Evolutionary conservation across 2,329 filamentous ascomycete species (phyloP).

Genomic region (Fusarium compactum): DNA sequence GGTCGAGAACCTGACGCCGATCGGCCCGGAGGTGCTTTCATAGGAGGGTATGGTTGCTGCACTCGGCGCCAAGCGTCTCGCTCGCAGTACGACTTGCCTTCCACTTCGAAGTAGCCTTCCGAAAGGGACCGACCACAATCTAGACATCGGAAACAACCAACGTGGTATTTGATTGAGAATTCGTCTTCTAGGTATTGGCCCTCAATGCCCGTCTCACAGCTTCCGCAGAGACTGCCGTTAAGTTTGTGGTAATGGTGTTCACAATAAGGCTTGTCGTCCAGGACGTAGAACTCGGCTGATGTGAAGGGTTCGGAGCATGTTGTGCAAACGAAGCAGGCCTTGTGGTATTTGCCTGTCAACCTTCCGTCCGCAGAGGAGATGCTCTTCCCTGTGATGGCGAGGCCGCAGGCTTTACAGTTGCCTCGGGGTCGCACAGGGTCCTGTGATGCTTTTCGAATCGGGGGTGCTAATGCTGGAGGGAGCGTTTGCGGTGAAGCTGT

Average conservation of each 20-base stretch:
- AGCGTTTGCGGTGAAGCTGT: slow-evolving; percentile 12
- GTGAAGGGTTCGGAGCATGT: slow-evolving; percentile 85
- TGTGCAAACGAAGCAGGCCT: slow-evolving; percentile 91
- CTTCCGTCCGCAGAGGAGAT: slow-evolving; percentile 94
- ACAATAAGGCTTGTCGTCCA: slow-evolving; percentile 88
- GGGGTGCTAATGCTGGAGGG: slow-evolving; percentile 28
- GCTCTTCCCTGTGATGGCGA: slow-evolving; percentile 87
- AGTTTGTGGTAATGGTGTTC: slow-evolving; percentile 91
- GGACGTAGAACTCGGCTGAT: slow-evolving; percentile 92
- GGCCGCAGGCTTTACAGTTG: slow-evolving; percentile 84
- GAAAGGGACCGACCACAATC: slow-evolving; percentile 80
- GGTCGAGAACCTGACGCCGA: slow-evolving; percentile 39
- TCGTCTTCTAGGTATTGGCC: slow-evolving; percentile 93
- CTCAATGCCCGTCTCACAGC: slow-evolving; percentile 88
- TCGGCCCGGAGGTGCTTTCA: slow-evolving; percentile 33
- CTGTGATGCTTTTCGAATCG: slow-evolving; percentile 53
- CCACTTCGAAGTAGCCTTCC: slow-evolving; percentile 92
- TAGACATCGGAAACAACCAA: slow-evolving; percentile 85
- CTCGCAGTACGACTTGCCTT: slow-evolving; percentile 85
- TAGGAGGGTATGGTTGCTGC: slow-evolving; percentile 49
- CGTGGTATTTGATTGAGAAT: slow-evolving; percentile 81
- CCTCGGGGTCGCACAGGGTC: slow-evolving; percentile 69
- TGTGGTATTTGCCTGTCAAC: slow-evolving; percentile 93
- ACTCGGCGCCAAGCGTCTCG: slow-evolving; percentile 77
- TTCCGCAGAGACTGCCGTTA: slow-evolving; percentile 86